Evolutionary conservation across 106 monocot species (phyloP).

Genomic region (Narthecium ossifragum): DNA sequence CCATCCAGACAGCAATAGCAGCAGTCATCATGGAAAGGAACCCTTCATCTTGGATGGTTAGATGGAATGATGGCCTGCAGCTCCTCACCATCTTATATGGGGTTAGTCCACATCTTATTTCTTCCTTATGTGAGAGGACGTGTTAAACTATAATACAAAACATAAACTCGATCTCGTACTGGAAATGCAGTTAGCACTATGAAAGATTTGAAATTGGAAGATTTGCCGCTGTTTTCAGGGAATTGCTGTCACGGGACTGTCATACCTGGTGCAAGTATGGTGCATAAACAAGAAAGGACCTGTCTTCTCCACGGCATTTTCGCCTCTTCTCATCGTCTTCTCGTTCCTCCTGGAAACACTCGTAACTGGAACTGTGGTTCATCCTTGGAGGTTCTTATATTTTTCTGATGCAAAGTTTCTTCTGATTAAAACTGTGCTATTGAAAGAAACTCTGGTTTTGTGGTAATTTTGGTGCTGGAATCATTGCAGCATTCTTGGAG

Average conservation of each 20-base stretch:
- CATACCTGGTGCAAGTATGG: conserved; percentile 12
- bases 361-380: background rate
- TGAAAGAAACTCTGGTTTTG: background rate
- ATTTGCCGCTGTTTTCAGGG: conserved; percentile 12
- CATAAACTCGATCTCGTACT: too few species aligned
- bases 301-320: conserved; percentile 31
- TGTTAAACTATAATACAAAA: too few species aligned
- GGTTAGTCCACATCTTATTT: too few species aligned
- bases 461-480: background rate
- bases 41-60: conserved; percentile 35
- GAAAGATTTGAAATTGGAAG: too few species aligned
- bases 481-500: conserved; percentile 29
- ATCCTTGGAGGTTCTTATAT: conserved; percentile 20
- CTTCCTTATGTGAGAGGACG: too few species aligned
- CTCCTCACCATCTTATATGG: conserved; percentile 25
- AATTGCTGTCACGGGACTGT: conserved; percentile 6
- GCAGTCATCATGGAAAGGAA: conserved; percentile 34
- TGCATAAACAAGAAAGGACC: conserved; percentile 46
- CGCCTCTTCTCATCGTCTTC: conserved; percentile 39
- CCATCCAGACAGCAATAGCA: conserved; percentile 16
- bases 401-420: background rate
- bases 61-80: conserved; percentile 14
- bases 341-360: conserved; percentile 29
- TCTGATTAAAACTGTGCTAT: background rate
- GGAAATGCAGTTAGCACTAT: too few species aligned